Percentiles rank a stretch among this genome's conserved stretches.
These are phyloP conservation scores for Ehretia macrophylla DNA, from an alignment of 257 asterid species.

Conservation along the genomic window DNA sequence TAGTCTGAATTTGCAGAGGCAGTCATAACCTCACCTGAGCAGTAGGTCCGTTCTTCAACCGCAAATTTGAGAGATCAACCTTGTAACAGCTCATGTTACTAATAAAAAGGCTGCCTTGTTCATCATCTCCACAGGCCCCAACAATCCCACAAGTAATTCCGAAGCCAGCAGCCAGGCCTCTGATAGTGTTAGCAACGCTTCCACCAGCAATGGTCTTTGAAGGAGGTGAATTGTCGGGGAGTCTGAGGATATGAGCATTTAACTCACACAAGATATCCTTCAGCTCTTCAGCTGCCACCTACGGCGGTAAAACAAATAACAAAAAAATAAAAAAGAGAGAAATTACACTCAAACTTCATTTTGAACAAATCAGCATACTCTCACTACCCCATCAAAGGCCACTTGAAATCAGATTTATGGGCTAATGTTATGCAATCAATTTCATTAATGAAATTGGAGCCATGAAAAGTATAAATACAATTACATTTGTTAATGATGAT, in stretches of 20 bases:
- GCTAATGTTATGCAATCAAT: too few species aligned
- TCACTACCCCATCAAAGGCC: too few species aligned
- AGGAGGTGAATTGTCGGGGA: slow-evolving; percentile 37
- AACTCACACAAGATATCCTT: slow-evolving; percentile 62
- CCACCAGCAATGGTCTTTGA: slow-evolving; percentile 95
- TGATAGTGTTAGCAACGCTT: slow-evolving; percentile 86
- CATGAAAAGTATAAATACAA: too few species aligned
- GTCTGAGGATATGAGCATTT: slow-evolving; percentile 38
- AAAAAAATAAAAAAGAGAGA: background rate
- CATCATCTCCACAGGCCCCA: slow-evolving; percentile 91
- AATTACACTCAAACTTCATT: background rate
- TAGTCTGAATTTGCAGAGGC: background rate
- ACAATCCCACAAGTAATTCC: slow-evolving; percentile 82
- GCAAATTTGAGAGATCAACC: slow-evolving; percentile 71
- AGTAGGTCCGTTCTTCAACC: slow-evolving; percentile 74
- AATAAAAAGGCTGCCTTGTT: slow-evolving; percentile 70
- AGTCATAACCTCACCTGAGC: slow-evolving; percentile 59
- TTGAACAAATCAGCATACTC: too few species aligned
- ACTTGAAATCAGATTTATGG: too few species aligned
- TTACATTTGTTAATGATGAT: too few species aligned
- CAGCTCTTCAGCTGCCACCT: slow-evolving; percentile 82
- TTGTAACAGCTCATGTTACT: slow-evolving; percentile 68
- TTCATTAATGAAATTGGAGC: too few species aligned
- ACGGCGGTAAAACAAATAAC: slow-evolving; percentile 1
- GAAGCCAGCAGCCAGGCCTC: slow-evolving; percentile 90